Evolutionary conservation across 2,329 filamentous ascomycete genomes (phyloP).

Genomic region (Fusarium multiceps): DNA sequence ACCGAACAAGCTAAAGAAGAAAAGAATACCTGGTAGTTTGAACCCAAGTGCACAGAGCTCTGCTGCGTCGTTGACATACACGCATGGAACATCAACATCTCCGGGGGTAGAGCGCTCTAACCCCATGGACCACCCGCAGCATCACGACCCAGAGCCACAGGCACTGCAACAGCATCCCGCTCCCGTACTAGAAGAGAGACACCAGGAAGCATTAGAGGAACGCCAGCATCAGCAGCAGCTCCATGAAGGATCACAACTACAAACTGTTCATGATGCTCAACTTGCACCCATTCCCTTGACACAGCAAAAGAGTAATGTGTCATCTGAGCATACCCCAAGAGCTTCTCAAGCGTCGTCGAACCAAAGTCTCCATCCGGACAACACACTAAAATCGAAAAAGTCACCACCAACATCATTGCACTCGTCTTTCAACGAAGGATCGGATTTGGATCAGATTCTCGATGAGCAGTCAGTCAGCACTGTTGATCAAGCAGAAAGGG

Average conservation of each 20-base stretch:
- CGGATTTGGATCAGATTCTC: constrained; percentile 75
- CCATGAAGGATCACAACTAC: constrained; percentile 11
- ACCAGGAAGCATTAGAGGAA: constrained; percentile 32
- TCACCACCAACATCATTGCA: constrained; percentile 83
- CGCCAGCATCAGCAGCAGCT: constrained; percentile 26
- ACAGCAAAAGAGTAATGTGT: constrained; percentile 47
- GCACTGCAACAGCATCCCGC: constrained; percentile 33
- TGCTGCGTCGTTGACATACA: constrained; percentile 73
- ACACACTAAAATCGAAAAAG: constrained; percentile 70
- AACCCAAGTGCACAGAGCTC: constrained; percentile 94
- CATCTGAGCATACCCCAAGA: constrained; percentile 60
- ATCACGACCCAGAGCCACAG: constrained; percentile 36
- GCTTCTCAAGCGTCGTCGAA: constrained; percentile 59
- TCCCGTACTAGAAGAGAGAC: constrained; percentile 38
- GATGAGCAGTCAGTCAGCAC: constrained; percentile 64
- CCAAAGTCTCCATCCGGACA: constrained; percentile 57
- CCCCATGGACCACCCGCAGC: constrained; percentile 55
- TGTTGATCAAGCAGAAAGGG: constrained; percentile 67
- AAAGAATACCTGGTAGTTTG: constrained; percentile 77
- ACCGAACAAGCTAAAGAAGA: constrained; percentile 94
- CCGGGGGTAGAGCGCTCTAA: constrained; percentile 60
- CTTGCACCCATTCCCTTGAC: constrained; percentile 25
- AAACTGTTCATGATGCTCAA: constrained; percentile 35
- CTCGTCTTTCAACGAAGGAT: constrained; percentile 82
- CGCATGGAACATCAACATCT: constrained; percentile 58